Base-by-base conservation (phyloP, 2,329 filamentous ascomycete genomes). In the Ascochyta koolunga region DNA sequence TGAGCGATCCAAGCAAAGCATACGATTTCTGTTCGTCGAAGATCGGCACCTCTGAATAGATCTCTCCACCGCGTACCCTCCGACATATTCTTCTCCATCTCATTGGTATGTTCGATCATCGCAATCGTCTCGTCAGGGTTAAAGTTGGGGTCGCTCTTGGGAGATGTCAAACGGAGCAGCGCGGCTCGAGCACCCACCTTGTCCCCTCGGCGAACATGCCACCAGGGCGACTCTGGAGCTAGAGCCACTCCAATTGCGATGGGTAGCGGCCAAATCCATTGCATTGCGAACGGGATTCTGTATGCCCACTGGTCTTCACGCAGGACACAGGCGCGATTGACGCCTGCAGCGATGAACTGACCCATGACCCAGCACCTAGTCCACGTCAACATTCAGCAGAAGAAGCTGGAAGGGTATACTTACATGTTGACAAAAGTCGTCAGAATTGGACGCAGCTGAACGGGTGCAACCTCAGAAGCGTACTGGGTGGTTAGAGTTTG, bases 71-170 rank as follows among this genome's bases (percentile, higher is more conserved):
- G 86, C 8, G 89, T 85, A 22, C 90, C 90, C 13, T 79, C 78
- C 25, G 55, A 53, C 50, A 91, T 88, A 71, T 83, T 78, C 68
- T 90, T 83, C 71, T 96, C 91, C n/a, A 96, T 78, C 1, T 89
- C 88, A 1, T 89, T 92, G 1, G 91, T 96, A 68, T 95, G 89
- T 3, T 91, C 85, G 86, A 96, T 96, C 90, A 96, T 93, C 61
- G 89, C 86, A 56, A 96, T 82, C 0, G 89, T 95, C 8, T 69
- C 65, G 40, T 70, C 68, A 8, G 62, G 58, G 21, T 70, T 66
- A 54, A 67, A 67, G 22, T 87, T 83, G 0, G 85, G 86, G 56
- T 90, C 85, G 38, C 79, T 78, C 56, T 84, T 78, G 5, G 79
- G 67, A 60, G 82, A 86, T 1, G 88, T 89, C 21, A 91, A 77